Percentiles rank a stretch among this genome's conserved stretches.
Evolutionary conservation across 805 yeast genomes (phyloP).

Genomic region (Hanseniaspora taiwanica): DNA sequence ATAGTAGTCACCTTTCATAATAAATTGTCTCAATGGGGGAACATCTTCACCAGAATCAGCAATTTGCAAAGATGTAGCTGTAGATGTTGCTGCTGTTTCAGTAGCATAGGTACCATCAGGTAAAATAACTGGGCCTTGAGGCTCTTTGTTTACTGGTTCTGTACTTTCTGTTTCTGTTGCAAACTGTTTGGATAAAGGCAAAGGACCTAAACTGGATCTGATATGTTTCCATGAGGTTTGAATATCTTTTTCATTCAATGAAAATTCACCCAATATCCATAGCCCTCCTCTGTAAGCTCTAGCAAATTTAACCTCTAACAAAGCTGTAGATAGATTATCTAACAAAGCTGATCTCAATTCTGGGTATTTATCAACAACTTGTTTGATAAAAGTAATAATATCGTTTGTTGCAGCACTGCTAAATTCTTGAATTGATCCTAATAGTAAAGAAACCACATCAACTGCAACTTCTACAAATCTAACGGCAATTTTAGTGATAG

Average conservation of each 20-base stretch:
- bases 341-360: constrained; percentile 56
- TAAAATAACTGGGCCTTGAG: constrained; percentile 63
- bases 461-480: constrained; percentile 85
- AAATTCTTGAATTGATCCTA: constrained; percentile 78
- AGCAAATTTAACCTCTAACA: constrained; percentile 65
- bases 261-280: constrained; percentile 94
- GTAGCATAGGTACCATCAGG: constrained; percentile 99
- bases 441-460: constrained; percentile 72
- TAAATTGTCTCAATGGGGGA: constrained; percentile 70
- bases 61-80: constrained; percentile 83
- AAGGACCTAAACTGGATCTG: constrained; percentile 73
- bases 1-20: constrained; percentile 81
- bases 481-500: constrained; percentile 82
- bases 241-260: constrained; percentile 55
- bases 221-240: constrained; percentile 80
- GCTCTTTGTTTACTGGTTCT: constrained; percentile 17
- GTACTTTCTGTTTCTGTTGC: constrained; percentile 18
- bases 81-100: constrained; percentile 64
- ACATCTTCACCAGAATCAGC: constrained; percentile 40
- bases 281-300: constrained; percentile 87
- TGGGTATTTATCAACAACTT: constrained; percentile 86
- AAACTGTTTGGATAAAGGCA: constrained; percentile 42
- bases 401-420: constrained; percentile 79
- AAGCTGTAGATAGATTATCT: constrained; percentile 43
- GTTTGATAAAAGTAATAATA: constrained; percentile 83